phyloP scores from a whole-genome alignment of 1,284 basidiomycete species.

The Melampsora abietis-canadensis region DNA sequence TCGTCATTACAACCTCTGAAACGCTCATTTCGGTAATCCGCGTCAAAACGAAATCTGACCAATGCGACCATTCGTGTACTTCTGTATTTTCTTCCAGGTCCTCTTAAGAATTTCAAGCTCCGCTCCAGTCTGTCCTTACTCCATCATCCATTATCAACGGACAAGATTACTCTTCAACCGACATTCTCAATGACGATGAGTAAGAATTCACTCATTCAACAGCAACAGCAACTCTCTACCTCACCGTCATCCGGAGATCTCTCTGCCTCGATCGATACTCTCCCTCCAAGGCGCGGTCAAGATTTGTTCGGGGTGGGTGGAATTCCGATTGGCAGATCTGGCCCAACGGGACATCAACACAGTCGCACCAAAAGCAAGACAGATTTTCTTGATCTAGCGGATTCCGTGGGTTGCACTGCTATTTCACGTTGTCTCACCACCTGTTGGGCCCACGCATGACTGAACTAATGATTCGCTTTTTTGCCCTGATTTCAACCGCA shows the following conservation, averaged over 20 bases:
- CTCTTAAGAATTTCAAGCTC: not conserved
- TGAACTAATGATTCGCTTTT: not conserved
- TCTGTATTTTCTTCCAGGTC: not conserved
- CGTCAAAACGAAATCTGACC: constrained; percentile 1
- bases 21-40: not conserved
- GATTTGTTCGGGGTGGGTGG: constrained; percentile 33
- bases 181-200: constrained; percentile 24
- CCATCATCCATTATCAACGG: not conserved
- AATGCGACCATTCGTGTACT: constrained; percentile 3
- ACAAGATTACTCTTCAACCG: constrained; percentile 2
- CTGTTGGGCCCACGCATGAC: not conserved
- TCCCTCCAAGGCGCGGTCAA: constrained; percentile 37
- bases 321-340: constrained; percentile 19
- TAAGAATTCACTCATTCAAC: constrained; percentile 16
- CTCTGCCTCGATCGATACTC: constrained; percentile 40
- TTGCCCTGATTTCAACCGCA: not conserved
- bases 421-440: not conserved
- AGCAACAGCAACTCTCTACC: not conserved
- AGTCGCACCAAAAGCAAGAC: constrained; percentile 51
- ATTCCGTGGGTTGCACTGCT: constrained; percentile 64
- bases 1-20: not conserved
- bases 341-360: constrained; percentile 38
- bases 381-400: constrained; percentile 81
- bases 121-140: not conserved
- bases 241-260: constrained; percentile 21